Conservation (phyloP, 2,329 filamentous ascomycete species). For the Colletotrichum simmondsii region DNA sequence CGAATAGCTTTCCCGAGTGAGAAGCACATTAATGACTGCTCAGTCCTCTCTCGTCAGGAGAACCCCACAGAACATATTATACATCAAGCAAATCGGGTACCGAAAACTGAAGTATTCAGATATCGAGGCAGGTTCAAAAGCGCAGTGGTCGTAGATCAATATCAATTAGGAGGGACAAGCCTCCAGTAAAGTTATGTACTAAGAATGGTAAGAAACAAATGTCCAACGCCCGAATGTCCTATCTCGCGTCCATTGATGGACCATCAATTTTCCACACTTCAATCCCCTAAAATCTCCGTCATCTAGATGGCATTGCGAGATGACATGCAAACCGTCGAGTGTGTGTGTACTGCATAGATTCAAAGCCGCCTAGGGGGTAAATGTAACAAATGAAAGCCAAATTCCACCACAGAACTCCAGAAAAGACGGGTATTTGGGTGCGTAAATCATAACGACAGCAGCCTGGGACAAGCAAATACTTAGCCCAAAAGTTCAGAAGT, state of each 20-base stretch:
- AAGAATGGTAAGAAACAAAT: conserved; percentile 14
- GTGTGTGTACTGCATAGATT: conserved; percentile 14
- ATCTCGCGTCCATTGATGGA: not conserved
- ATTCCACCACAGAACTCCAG: conserved; percentile 20
- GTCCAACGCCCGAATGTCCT: conserved; percentile 11
- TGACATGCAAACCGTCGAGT: conserved; percentile 5
- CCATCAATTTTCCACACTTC: conserved; percentile 4
- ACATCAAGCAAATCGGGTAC: not conserved
- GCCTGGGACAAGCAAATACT: conserved; percentile 11
- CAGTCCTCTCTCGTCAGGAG: too few species aligned
- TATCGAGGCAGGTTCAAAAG: not conserved
- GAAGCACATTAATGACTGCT: too few species aligned
- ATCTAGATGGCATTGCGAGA: conserved; percentile 11
- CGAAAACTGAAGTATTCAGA: too few species aligned
- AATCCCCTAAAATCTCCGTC: not conserved
- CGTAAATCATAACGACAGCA: conserved; percentile 33
- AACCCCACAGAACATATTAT: not conserved
- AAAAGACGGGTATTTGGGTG: conserved; percentile 34
- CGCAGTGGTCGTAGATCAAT: not conserved
- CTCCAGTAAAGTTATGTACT: conserved; percentile 18
- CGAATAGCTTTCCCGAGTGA: too few species aligned
- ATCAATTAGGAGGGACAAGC: conserved; percentile 13
- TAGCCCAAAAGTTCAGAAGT: conserved; percentile 67
- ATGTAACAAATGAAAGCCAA: conserved; percentile 9
- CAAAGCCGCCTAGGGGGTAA: conserved; percentile 14